Evolutionary conservation across 352 stramenopile genomes (phyloP), one percentile per base, ranked within the genome.

Genomic region (Thraustotheca clavata): DNA sequence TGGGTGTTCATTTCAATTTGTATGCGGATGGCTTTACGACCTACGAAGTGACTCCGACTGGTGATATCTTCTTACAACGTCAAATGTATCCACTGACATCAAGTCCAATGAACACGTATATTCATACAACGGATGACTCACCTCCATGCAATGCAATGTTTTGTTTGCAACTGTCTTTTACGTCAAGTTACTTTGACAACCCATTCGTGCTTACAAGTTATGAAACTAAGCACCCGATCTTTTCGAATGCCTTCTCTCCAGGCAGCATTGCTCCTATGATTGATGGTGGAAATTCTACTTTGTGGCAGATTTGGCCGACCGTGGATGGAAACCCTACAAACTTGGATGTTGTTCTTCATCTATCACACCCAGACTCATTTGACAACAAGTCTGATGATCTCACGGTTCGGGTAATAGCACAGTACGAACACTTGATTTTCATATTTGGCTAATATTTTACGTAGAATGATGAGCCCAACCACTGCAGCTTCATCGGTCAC

Each of bases 241-340:
- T 52, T 18, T 52, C 43, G 24, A 52, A 52, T 7, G 43, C 43
- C 9, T 52, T 52, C n/a, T 24, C 43, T 9, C 43, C 43, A 2
- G 43, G 43, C 9, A 18, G 9, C 43, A 18, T 52, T 31, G 43
- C 43, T 24, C 43, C 43, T 3, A 24, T 52, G 9, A 52, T 52
- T 18, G 43, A 52, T 24, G 43, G 9, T 9, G 7, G 43, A 24
- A 52, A 52, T 24, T 24, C 43, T 9, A 52, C 43, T 18, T 24
- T 52, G 43, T 52, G 43, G 43, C 43, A 52, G 43, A 52, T 52
- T 24, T 52, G 43, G 43, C 43, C 43, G 11, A 20, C 43, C 24
- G 43, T 31, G 24, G 43, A 52, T 31, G 12, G 24, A 11, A 52
- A 52, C 43, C 43, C 43, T 24, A 14, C 43, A 11, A 9, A 18